Evolutionary conservation across 345 rosid genomes (phyloP).

Genomic region (Gossypium stocksii): DNA sequence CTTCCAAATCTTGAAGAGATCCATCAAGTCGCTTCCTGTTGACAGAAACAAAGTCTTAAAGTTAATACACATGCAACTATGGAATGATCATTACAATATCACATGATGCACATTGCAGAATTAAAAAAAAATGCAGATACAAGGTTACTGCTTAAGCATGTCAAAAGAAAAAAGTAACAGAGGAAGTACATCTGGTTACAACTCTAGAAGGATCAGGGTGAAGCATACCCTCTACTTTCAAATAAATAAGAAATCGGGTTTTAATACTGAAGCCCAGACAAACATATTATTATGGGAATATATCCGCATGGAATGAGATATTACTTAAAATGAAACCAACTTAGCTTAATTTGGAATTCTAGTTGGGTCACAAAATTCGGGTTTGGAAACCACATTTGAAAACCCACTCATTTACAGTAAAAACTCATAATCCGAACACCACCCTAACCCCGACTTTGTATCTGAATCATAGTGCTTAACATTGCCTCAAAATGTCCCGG

Average conservation of each 20-base stretch:
- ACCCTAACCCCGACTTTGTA: not conserved
- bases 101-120: not conserved
- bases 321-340: not conserved
- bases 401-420: not conserved
- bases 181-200: not conserved
- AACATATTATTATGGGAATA: not conserved
- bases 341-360: not conserved
- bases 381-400: not conserved
- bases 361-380: not conserved
- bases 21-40: constrained; percentile 89
- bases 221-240: not conserved
- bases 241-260: not conserved
- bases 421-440: not conserved
- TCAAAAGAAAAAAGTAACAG: not conserved
- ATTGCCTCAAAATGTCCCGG: not conserved
- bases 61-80: not conserved
- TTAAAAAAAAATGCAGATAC: not conserved
- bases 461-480: not conserved
- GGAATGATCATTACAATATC: not conserved
- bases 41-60: constrained; percentile 5
- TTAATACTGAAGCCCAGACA: not conserved
- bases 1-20: constrained; percentile 85
- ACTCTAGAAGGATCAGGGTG: not conserved
- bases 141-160: not conserved
- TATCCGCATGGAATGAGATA: not conserved